phyloP scores from a whole-genome alignment of 495 filamentous ascomycete genomes.

The Annulohypoxylon nitens region DNA sequence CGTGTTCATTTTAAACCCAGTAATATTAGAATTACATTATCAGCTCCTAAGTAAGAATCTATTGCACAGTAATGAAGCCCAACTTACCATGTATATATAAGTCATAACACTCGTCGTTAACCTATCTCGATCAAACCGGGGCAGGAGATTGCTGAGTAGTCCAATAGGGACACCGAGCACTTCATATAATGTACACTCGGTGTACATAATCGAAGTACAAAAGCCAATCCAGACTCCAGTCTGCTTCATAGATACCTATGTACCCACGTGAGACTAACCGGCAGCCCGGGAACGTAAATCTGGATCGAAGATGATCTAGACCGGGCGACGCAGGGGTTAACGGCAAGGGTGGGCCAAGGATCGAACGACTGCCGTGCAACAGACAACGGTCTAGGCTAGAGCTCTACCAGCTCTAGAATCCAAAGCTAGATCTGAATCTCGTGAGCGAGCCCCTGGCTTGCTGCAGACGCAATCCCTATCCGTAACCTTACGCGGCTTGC shows the following conservation, averaged over 20 bases:
- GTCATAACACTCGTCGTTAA: background rate
- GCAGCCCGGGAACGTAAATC: slow-evolving; percentile 16
- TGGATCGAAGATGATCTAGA: slow-evolving; percentile 36
- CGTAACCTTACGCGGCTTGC: slow-evolving; percentile 40
- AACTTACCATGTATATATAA: background rate
- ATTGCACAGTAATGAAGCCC: background rate
- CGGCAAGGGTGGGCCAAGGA: slow-evolving; percentile 41
- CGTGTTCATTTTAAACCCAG: too few relatives aligned
- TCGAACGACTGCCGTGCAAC: slow-evolving; percentile 46
- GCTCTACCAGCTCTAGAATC: slow-evolving; percentile 36
- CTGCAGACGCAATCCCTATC: slow-evolving; percentile 38
- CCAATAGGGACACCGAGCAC: background rate
- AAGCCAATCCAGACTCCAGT: background rate
- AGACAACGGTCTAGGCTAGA: slow-evolving; percentile 43
- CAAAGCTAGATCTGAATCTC: slow-evolving; percentile 26
- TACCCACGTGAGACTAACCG: background rate
- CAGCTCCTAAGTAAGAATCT: background rate
- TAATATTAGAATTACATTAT: background rate
- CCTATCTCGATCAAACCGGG: background rate
- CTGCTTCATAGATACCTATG: slow-evolving; percentile 6
- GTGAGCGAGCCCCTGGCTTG: slow-evolving; percentile 31
- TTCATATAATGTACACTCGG: background rate
- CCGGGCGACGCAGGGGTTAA: slow-evolving; percentile 44
- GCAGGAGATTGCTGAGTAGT: background rate
- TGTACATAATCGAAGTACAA: background rate